Percentiles rank a stretch among this genome's conserved stretches.
Evolutionary conservation across 2,329 filamentous ascomycete genomes (phyloP).

Genomic region (Pyricularia sp.): DNA sequence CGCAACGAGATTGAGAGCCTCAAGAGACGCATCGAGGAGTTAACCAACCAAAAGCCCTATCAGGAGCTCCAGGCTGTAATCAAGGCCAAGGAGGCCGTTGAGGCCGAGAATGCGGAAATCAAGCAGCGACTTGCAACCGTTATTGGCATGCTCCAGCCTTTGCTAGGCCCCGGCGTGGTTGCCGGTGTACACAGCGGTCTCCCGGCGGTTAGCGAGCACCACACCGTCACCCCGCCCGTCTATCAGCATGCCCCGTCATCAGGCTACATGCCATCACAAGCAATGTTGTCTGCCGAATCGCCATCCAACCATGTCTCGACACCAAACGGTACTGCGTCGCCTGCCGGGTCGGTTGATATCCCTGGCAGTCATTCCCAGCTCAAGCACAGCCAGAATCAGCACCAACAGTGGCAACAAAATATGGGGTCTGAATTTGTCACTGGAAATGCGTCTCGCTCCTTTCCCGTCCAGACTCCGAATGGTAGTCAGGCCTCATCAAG

Average conservation of each 20-base stretch:
- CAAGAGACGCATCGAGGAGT: constrained; percentile 62
- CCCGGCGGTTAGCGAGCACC: neutral
- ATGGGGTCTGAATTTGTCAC: neutral
- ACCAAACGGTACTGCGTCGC: constrained; percentile 27
- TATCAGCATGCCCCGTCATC: neutral
- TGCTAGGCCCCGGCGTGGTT: constrained; percentile 25
- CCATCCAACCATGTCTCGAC: constrained; percentile 22
- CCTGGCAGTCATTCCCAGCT: neutral
- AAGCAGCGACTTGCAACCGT: constrained; percentile 58
- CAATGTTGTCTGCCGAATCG: neutral
- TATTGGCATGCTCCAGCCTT: constrained; percentile 53
- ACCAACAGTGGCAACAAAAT: constrained; percentile 11
- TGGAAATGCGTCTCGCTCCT: neutral
- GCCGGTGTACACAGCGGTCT: neutral
- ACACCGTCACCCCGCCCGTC: neutral
- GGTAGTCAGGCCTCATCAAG: neutral
- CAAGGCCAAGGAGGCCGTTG: constrained; percentile 65
- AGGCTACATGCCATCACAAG: constrained; percentile 1
- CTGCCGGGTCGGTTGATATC: constrained; percentile 17
- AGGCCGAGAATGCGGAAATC: constrained; percentile 74
- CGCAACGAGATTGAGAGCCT: constrained; percentile 69
- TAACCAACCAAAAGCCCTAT: constrained; percentile 73
- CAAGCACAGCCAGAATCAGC: neutral
- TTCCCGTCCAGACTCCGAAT: neutral
- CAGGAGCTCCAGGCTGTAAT: constrained; percentile 72